phyloP scores from a whole-genome alignment of 768 basidiomycete species.

The Chalciporus chontae region DNA sequence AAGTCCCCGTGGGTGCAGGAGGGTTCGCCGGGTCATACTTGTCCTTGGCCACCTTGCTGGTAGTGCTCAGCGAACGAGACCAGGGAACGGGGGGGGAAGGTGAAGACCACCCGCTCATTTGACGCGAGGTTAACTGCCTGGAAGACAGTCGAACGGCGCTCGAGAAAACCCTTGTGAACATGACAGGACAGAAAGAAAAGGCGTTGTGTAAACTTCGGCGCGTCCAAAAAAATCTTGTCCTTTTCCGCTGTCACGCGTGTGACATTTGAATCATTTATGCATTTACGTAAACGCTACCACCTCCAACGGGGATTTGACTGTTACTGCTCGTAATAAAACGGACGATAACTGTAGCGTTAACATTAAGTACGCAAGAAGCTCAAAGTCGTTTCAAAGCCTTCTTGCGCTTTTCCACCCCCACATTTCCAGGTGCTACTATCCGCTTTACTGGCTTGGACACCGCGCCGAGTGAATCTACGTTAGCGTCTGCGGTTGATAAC shows the following conservation, averaged over 20 bases:
- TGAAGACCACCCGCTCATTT: not conserved
- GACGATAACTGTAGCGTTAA: no score
- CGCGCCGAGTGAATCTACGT: slow-evolving; percentile 43
- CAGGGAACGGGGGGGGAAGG: not conserved
- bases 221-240: no score
- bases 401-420: slow-evolving; percentile 78
- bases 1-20: slow-evolving; percentile 31
- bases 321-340: no score
- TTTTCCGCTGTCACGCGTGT: slow-evolving; percentile 17
- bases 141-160: slow-evolving; percentile 9
- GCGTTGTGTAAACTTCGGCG: no score
- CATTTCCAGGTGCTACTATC: slow-evolving; percentile 49
- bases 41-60: not conserved
- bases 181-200: slow-evolving; percentile 2
- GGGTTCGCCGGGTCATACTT: not conserved
- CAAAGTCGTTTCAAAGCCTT: slow-evolving; percentile 81
- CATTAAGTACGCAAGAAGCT: not conserved
- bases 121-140: not conserved
- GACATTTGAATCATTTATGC: slow-evolving; percentile 1
- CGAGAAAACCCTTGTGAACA: slow-evolving; percentile 23
- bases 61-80: slow-evolving; percentile 13
- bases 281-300: no score
- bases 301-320: no score
- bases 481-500: slow-evolving; percentile 67
- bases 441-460: slow-evolving; percentile 67